Evolutionary conservation across 176 grass and related monocot species (phyloP).

Genomic region (Pontederia paniculata): DNA sequence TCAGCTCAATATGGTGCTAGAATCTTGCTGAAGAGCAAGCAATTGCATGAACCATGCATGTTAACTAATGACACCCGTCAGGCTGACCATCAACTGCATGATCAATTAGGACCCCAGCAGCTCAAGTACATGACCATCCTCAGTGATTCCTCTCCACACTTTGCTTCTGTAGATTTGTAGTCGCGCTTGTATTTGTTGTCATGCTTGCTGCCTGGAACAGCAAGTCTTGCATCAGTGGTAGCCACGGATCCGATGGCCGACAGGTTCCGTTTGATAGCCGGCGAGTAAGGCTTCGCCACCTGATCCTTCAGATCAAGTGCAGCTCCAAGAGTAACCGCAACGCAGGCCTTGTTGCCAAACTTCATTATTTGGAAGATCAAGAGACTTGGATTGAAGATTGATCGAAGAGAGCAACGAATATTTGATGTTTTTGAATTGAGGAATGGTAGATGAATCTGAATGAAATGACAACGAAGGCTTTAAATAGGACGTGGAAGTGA

Average conservation of each 20-base stretch:
- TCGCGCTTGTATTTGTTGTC: conserved; percentile 16
- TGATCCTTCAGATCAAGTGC: conserved; percentile 4
- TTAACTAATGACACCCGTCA: neutral
- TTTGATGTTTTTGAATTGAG: neutral
- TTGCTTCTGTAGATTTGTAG: conserved; percentile 17
- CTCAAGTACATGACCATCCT: conserved; percentile 64
- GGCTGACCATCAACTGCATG: neutral
- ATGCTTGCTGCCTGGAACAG: conserved; percentile 7
- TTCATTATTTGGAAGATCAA: neutral
- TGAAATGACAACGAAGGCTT: neutral
- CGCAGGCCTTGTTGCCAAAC: conserved; percentile 1
- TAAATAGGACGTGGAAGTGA: neutral
- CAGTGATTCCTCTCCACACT: conserved; percentile 43
- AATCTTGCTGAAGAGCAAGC: no score
- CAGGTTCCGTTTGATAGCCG: no score
- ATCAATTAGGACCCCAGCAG: conserved; percentile 74
- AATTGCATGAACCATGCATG: no score
- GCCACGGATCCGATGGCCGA: neutral
- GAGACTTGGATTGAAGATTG: no score
- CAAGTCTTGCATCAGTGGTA: neutral
- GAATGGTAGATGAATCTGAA: neutral
- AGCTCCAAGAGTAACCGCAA: neutral
- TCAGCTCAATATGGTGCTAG: no score
- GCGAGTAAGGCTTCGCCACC: neutral
- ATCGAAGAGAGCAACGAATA: no score